These are phyloP conservation scores for Colletotrichum tanaceti DNA, from an alignment of 2,329 filamentous ascomycete genomes.

Conservation along the genomic window DNA sequence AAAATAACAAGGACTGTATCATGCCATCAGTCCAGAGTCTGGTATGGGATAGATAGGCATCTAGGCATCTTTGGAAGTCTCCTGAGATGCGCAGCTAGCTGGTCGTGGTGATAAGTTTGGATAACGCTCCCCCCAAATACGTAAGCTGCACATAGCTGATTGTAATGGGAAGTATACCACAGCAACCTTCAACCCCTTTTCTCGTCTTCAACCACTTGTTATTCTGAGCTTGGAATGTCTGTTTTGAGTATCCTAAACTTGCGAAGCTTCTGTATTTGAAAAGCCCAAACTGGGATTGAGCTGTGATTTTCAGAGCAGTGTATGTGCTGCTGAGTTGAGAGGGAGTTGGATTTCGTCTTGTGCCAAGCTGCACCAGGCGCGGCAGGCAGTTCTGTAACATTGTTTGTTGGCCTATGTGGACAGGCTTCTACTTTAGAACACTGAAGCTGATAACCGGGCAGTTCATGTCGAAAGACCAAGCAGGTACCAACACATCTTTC, in stretches of 20 bases:
- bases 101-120: background rate
- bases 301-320: background rate
- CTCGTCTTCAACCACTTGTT: background rate
- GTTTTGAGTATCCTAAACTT: background rate
- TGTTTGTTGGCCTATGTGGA: background rate
- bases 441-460: background rate
- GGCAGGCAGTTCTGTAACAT: background rate
- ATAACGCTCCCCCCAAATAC: too few relatives aligned
- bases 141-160: background rate
- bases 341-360: background rate
- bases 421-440: background rate
- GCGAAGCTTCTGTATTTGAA: background rate
- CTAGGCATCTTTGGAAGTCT: background rate
- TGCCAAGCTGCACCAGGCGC: background rate
- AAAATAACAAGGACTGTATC: conserved; percentile 15
- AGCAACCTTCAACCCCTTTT: background rate
- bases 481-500: background rate
- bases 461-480: background rate
- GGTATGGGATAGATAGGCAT: background rate
- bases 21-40: background rate
- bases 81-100: background rate
- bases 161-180: background rate
- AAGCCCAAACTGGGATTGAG: background rate
- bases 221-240: background rate
- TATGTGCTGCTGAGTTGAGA: background rate